phyloP scores from a whole-genome alignment of 306 rosid genomes.

The Dicorynia guianensis region DNA sequence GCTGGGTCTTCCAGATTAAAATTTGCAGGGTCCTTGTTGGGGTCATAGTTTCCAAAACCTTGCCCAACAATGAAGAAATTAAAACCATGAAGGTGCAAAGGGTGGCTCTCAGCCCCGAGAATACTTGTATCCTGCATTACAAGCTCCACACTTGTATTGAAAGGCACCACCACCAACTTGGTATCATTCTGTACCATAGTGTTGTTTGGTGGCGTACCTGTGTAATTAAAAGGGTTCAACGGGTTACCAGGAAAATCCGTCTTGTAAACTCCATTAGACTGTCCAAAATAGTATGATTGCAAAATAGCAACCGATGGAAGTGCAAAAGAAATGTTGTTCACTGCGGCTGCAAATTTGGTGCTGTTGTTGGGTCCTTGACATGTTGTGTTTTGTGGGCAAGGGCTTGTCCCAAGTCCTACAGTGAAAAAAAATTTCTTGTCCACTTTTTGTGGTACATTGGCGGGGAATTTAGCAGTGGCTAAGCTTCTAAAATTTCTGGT shows the following conservation, averaged over 20 bases:
- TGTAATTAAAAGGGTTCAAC: constrained; percentile 62
- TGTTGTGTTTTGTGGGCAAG: constrained; percentile 74
- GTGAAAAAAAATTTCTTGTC: constrained; percentile 69
- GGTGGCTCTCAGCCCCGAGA: constrained; percentile 81
- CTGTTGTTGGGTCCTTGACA: constrained; percentile 85
- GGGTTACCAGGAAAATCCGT: constrained; percentile 73
- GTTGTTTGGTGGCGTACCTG: constrained; percentile 80
- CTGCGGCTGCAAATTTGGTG: constrained; percentile 68
- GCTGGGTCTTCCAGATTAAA: constrained; percentile 77
- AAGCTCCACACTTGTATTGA: constrained; percentile 78
- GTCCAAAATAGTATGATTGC: constrained; percentile 59
- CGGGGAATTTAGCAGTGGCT: constrained; percentile 62
- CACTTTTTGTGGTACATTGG: constrained; percentile 66
- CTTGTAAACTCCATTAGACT: constrained; percentile 58
- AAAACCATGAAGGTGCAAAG: constrained; percentile 87
- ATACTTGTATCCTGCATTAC: constrained; percentile 77
- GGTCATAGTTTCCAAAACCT: constrained; percentile 83
- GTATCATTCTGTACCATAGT: constrained; percentile 68
- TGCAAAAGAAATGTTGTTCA: constrained; percentile 76
- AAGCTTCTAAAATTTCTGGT: constrained; percentile 58
- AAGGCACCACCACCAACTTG: constrained; percentile 63
- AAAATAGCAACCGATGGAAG: constrained; percentile 73
- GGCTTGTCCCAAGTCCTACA: constrained; percentile 74
- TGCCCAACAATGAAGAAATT: constrained; percentile 77
- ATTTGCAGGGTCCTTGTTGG: constrained; percentile 62